Evolutionary conservation across 1,139 yeast genomes (phyloP), one percentile per base, ranked within the genome.

Genomic region (Magnusiomyces suaveolens): DNA sequence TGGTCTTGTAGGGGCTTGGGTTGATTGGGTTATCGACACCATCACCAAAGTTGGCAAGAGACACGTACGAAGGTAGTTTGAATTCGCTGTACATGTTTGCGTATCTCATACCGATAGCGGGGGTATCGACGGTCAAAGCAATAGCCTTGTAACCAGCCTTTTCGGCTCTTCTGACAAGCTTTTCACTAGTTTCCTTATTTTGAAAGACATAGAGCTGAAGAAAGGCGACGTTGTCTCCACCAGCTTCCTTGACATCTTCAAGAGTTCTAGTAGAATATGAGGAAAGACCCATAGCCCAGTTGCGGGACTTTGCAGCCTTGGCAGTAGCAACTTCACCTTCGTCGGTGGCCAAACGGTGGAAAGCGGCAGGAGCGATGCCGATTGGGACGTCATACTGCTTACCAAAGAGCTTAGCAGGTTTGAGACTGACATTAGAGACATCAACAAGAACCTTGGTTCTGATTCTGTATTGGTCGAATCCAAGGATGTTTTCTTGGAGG

Each of bases 41-140:
- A 2, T 53, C 53, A 32, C 57, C 50, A 56, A 69, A 70, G 60
- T 70, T 70, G 29, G 71, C 72, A 2, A 67, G 62, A 49, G 56
- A 56, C 38, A 68, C 53, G 51, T 69, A 65, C 2, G 64, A 49
- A 3, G 74, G 73, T 32, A 70, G 62, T 69, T 80, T 70, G 70
- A 78, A 73, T 69, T 75, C 58, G 69, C 73, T 69, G 70, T 75
- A 60, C 29, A 60, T 55, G 51, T 83, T 87, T 60, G 80, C 77
- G 63, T 79, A 84, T 56, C 88, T 71, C 60, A 82, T 75, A 33
- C 87, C 88, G 59, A 81, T 72, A 61, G 77, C 80, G 4, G 87
- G 85, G 1, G 85, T 83, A 67, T 83, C 87, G 6, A 81, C 85
- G 0, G 87, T 83, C 51, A 83, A 75, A 58, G 82, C 78, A 20